Base-by-base conservation (phyloP, 805 yeast species). In the Candida manassasensis region DNA sequence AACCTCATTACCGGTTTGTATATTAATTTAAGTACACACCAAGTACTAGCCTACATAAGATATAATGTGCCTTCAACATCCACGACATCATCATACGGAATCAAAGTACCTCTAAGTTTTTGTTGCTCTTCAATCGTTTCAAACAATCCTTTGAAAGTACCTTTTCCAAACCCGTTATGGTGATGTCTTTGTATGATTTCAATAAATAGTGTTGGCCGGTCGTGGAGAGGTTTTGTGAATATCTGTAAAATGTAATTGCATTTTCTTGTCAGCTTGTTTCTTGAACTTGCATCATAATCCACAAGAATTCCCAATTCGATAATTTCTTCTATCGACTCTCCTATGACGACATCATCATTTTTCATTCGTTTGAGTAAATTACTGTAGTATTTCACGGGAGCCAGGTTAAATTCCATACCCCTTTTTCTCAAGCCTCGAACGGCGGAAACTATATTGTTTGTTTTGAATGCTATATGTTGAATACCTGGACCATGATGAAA, bases 131-230 rank as follows among this genome's bases (percentile, higher is more conserved):
- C 96, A 38, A 86, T 77, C 5, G 83, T 75, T 51, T 85, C 89
- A 51, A 84, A 86, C 25, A 87, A 61, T 0, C 93, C 84, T 53
- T 78, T 82, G 63, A 86, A 86, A 41, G 88, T 86, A 2, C 95
- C 95, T 33, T 87, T 87, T 1, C 95, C 96, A 58, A 86, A 86
- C 0, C 96, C 96, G 41, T 80, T 72, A 53, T 84, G 89, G 49
- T 84, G 81, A 47, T 71, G 67, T 41, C 95, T 71, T 58, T 86
- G 93, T 42, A 86, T 86, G 16, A 86, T 71, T 55, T 86, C 95
- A 44, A 86, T 63, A 52, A 86, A 86, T 29, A 85, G 67, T 0
- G 95, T 84, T 19, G 96, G 96, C 25, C 95, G 67, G 49, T 81
- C 89, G 42, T 74, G 73, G 12, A 84, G 52, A 0, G 94, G 90